A percentile compares a stretch with the other conserved stretches of the same genome.
These are phyloP conservation scores for Clavispora phyllophila DNA, from an alignment of 805 yeast species.

Conservation along the genomic window DNA sequence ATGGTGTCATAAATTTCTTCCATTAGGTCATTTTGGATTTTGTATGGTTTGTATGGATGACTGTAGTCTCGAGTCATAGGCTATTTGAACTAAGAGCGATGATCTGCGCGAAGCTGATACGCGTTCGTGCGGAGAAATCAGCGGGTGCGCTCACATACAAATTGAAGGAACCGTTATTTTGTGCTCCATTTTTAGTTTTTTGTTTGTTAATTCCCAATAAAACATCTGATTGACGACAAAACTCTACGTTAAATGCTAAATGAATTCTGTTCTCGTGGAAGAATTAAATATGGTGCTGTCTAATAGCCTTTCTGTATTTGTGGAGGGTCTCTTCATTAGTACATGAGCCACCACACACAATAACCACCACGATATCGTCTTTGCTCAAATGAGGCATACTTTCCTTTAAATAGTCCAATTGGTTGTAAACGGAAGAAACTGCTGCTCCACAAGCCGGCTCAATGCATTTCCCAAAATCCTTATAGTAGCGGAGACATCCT, in stretches of 20 bases:
- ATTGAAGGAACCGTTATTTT: too few relatives aligned
- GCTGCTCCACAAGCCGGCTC: slow-evolving; percentile 79
- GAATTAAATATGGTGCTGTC: slow-evolving; percentile 4
- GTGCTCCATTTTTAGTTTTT: too few relatives aligned
- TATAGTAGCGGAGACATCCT: slow-evolving; percentile 47
- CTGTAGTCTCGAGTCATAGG: slow-evolving; percentile 28
- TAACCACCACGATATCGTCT: slow-evolving; percentile 45
- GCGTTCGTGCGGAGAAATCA: background rate
- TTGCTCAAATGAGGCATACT: slow-evolving; percentile 21
- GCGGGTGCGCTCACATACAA: background rate
- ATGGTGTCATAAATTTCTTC: slow-evolving; percentile 62
- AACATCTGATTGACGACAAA: background rate
- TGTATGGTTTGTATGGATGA: slow-evolving; percentile 83
- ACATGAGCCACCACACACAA: slow-evolving; percentile 50
- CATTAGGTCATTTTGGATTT: slow-evolving; percentile 77
- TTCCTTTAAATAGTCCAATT: slow-evolving; percentile 22
- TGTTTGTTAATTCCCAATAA: too few relatives aligned
- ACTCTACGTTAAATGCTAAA: background rate
- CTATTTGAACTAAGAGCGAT: background rate
- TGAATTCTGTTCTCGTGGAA: too few relatives aligned
- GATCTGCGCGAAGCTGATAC: background rate
- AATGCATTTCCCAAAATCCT: slow-evolving; percentile 46
- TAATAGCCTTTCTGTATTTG: slow-evolving; percentile 11
- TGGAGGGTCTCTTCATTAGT: slow-evolving; percentile 11
- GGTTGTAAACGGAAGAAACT: slow-evolving; percentile 46